Conservation (phyloP, 2,329 filamentous ascomycete species). For the Chrysoporthe deuterocubensis region DNA sequence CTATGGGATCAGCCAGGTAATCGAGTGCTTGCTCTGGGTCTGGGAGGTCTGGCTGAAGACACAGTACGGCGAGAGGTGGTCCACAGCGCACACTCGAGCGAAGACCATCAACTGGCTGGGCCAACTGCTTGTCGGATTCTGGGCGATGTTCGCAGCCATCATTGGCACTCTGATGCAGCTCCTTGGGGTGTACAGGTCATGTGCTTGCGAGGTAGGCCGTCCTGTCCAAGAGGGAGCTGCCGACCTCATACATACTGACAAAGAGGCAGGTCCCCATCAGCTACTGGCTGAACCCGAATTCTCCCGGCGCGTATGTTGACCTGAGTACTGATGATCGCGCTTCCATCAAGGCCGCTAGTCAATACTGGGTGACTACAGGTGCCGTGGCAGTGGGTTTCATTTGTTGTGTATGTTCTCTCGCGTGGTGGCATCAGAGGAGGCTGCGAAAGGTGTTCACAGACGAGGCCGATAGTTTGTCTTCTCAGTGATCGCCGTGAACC, state of each 20-base stretch:
- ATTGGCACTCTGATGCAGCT: constrained; percentile 35
- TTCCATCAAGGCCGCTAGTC: constrained; percentile 28
- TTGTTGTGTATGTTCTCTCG: constrained; percentile 35
- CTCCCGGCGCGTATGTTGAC: constrained; percentile 33
- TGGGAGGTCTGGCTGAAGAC: constrained; percentile 35
- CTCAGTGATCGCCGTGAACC: neutral
- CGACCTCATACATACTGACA: neutral
- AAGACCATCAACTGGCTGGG: constrained; percentile 38
- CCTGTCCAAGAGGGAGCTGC: neutral
- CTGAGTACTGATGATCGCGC: constrained; percentile 35
- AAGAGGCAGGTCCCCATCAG: constrained; percentile 23
- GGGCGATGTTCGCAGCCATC: constrained; percentile 40
- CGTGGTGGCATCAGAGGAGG: constrained; percentile 41
- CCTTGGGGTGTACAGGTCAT: constrained; percentile 34
- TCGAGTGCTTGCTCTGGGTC: constrained; percentile 38
- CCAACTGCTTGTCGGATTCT: constrained; percentile 38
- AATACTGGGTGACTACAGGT: constrained; percentile 37
- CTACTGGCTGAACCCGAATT: constrained; percentile 25
- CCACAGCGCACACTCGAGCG: constrained; percentile 32
- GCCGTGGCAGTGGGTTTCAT: constrained; percentile 34
- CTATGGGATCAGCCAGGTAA: constrained; percentile 36
- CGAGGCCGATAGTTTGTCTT: constrained; percentile 35
- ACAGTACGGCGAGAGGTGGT: constrained; percentile 35
- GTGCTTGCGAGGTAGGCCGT: constrained; percentile 29
- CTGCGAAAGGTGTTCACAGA: constrained; percentile 37